Percentiles rank a stretch among this genome's conserved stretches.
These are phyloP conservation scores for Ogataea angusta DNA, from an alignment of 805 yeast genomes.

Conservation along the genomic window DNA sequence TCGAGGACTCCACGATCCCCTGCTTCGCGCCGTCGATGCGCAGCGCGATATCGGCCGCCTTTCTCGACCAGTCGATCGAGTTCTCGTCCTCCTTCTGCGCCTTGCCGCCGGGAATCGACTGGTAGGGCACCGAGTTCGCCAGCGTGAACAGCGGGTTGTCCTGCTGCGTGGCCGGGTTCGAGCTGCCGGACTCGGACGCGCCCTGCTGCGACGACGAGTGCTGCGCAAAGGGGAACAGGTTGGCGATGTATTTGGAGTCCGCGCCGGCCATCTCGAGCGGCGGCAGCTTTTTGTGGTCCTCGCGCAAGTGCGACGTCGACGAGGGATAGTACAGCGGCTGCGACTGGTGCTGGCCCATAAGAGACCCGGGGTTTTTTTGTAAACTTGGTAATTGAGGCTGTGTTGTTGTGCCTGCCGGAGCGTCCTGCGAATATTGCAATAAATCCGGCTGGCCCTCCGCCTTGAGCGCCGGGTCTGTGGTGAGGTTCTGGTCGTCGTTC, in stretches of 20 bases:
- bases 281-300: slow-evolving; percentile 16
- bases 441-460: slow-evolving; percentile 14
- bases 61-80: slow-evolving; percentile 24
- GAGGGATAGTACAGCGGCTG: slow-evolving; percentile 13
- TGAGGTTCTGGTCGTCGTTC: slow-evolving; percentile 18
- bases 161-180: slow-evolving; percentile 7
- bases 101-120: slow-evolving; percentile 11
- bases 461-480: slow-evolving; percentile 17
- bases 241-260: slow-evolving; percentile 5
- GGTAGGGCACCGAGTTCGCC: slow-evolving; percentile 28
- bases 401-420: slow-evolving; percentile 15
- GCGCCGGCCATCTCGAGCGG: slow-evolving; percentile 13
- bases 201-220: slow-evolving; percentile 11
- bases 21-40: slow-evolving; percentile 9
- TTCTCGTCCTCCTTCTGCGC: slow-evolving; percentile 5
- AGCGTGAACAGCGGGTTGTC: slow-evolving; percentile 30
- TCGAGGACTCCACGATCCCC: slow-evolving; percentile 1
- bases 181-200: slow-evolving; percentile 1
- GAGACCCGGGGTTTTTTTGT: slow-evolving; percentile 16
- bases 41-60: slow-evolving; percentile 28
- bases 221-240: slow-evolving; percentile 17
- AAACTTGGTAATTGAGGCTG: slow-evolving; percentile 23
- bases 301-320: slow-evolving; percentile 20
- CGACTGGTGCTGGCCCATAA: slow-evolving; percentile 5
- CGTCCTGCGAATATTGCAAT: slow-evolving; percentile 6